Percentiles rank a stretch among this genome's conserved stretches.
phyloP scores from a whole-genome alignment of 2,329 filamentous ascomycete species.

The Neurospora sp. region DNA sequence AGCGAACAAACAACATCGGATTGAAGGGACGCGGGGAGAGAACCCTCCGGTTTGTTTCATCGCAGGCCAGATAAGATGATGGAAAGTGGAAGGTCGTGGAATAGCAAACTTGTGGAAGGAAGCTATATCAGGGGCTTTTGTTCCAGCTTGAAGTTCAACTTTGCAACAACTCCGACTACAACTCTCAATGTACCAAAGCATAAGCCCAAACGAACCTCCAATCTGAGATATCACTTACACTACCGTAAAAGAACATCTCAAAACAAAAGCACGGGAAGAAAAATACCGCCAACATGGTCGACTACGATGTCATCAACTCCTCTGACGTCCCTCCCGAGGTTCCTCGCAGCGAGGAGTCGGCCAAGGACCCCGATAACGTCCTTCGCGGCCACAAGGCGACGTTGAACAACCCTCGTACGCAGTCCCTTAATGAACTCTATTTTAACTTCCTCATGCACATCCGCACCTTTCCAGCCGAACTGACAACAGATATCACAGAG shows the following conservation, averaged over 20 bases:
- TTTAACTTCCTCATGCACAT: too few relatives aligned
- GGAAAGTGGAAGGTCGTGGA: neutral
- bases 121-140: neutral
- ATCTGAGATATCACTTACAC: neutral
- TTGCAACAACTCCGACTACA: too few relatives aligned
- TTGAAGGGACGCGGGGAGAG: neutral
- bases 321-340: conserved; percentile 7
- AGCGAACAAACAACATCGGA: neutral
- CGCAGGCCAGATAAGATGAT: neutral
- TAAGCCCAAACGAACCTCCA: too few relatives aligned
- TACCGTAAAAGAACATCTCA: too few relatives aligned
- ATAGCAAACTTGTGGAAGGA: neutral
- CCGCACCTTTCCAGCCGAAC: too few relatives aligned
- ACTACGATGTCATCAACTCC: conserved; percentile 1
- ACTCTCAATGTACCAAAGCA: too few relatives aligned
- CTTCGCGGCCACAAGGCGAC: too few relatives aligned
- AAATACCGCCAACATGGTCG: neutral
- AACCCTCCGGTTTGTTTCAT: neutral
- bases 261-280: too few relatives aligned
- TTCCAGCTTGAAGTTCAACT: neutral
- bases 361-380: neutral
- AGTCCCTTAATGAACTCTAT: too few relatives aligned
- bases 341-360: conserved; percentile 3
- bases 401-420: too few relatives aligned
- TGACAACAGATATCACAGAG: too few relatives aligned